Base-by-base conservation (phyloP, 164 flowering plant species). In the Vitis riparia region DNA sequence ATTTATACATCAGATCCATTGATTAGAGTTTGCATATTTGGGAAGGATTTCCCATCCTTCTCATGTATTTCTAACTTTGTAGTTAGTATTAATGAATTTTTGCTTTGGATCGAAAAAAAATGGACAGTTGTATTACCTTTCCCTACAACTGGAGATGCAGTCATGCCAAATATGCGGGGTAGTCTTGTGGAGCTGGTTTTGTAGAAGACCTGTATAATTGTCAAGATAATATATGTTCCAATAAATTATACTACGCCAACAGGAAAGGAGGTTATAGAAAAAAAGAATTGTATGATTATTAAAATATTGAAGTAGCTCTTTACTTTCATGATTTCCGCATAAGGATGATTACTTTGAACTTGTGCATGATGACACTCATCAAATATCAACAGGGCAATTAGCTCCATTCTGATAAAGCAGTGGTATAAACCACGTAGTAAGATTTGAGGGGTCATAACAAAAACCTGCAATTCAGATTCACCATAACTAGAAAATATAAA, bases 361-460 rank as follows among this genome's bases (percentile, higher is more conserved):
- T 95, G 99, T 53, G 98, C 99, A 83, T 96, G 95, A 82, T 96
- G 98, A 59, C 98, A 96, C 78, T 96, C 99, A 73, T 96, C 99
- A 81, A 96, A 91, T 72, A 96, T 92, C 79, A 96, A 76, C 73
- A 96, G 94, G 7, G 92, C 86, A 82, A 96, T 88, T 9, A 23
- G 55, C 62, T 93, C 95, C 88, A 96, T 91, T 79, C 70, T 88
- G 71, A 96, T 89, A 74, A 87, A 86, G 71, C 98, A 82, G 71
- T 96, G 99, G 61, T 80, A 75, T 68, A 96, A 87, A 79, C 78
- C 81, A 37, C 72, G 89, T n/a, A 88, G 77, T 60, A 96, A 83
- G 72, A 88, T 82, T 77, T 84, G 84, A 11, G 99, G 99, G 32
- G 97, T 96, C 99, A 96, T 96, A 63, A 93, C 97, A 82, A 96